Evolutionary conservation across 805 yeast species (phyloP), one percentile per base, ranked within the genome.

Genomic region (Kluyveromyces starmeri): DNA sequence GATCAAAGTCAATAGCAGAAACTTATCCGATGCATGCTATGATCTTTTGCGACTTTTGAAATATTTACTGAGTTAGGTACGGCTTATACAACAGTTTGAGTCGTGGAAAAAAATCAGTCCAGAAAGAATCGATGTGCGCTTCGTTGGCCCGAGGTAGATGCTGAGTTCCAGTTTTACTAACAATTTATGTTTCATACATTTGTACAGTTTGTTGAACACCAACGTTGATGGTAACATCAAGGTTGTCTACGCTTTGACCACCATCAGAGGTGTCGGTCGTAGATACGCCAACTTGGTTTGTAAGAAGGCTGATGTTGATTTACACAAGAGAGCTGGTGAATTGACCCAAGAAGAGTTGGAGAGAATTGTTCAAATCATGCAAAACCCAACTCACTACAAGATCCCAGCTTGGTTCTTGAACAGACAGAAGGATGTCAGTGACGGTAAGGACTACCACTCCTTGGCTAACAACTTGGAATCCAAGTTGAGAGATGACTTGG

Each of bases 211-310:
- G 78, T 85, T 92, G 75, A 92, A 94, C 86, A 92, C 99, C 75
- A 92, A 92, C 88, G 96, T 92, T 70, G 99, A 92, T 73, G 99
- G 99, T 83, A 88, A 94, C 86, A 89, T 89, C 80, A 92, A 92
- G 82, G 80, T 92, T 72, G 94, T 92, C 92, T 94, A 88, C 84
- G 99, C 99, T 70, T 78, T 92, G 75, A 88, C 98, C 79, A 83
- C 88, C 74, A 94, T 92, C 70, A 84, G 96, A 78, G 99, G 99
- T 88, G 97, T 92, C 64, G 98, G 98, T 78, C 94, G 97, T 75
- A 92, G 99, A 78, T 94, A 89, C 83, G 78, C 98, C 72, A 92
- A 94, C 88, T 78, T 92, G 75, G 96, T 92, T 67, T 92, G 97
- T 80, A 94, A 94, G 84, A 94, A 89, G 82, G 99, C 99, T 63